Conservation (phyloP, 2,329 filamentous ascomycete species). For the Verticillium nubilum region DNA sequence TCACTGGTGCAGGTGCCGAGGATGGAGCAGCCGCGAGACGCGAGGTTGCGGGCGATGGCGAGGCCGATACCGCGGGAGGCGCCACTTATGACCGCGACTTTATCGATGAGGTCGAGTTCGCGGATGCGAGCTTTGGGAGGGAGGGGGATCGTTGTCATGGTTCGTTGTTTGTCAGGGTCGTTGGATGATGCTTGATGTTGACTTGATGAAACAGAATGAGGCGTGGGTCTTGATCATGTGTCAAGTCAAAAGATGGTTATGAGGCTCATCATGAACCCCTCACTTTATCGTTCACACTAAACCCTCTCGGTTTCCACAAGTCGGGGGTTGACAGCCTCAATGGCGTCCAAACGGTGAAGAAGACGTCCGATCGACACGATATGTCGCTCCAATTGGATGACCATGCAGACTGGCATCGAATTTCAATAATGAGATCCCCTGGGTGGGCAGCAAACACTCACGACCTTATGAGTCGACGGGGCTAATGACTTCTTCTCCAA, state of each 20-base stretch:
- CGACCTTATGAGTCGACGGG: too few species aligned
- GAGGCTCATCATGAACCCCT: not conserved
- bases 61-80: conserved; percentile 41
- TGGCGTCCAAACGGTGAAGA: too few species aligned
- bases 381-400: too few species aligned
- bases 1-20: conserved; percentile 24
- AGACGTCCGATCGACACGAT: too few species aligned
- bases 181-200: too few species aligned
- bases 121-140: not conserved
- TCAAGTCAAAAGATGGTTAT: not conserved
- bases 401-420: too few species aligned
- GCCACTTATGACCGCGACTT: conserved; percentile 57
- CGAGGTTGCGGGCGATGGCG: conserved; percentile 20
- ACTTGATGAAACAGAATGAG: not conserved
- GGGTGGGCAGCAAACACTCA: too few species aligned
- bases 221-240: not conserved
- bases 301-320: not conserved
- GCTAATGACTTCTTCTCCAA: too few species aligned
- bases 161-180: not conserved
- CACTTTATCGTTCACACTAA: not conserved
- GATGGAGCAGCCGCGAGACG: conserved; percentile 21
- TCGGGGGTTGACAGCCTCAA: not conserved
- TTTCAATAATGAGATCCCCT: too few species aligned
- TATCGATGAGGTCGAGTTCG: conserved; percentile 28
- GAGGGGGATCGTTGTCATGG: not conserved